These are phyloP conservation scores for Phlyctochytrium bullatum DNA, from an alignment of 192 early-diverging fungal genomes.

Conservation along the genomic window DNA sequence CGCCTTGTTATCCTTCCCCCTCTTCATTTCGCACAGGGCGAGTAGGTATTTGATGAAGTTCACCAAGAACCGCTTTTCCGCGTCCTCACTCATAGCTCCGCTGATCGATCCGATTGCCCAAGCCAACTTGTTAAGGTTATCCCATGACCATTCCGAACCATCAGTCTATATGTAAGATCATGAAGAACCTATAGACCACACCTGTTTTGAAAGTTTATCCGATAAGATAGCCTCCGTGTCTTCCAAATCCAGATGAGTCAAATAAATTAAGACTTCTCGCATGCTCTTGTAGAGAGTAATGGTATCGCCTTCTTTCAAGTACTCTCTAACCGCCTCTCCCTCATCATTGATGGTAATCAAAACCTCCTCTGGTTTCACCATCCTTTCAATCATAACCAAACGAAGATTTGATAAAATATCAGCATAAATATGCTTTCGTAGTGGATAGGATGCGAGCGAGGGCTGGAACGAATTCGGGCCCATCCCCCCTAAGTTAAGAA, in stretches of 20 bases:
- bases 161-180: constrained; percentile 67
- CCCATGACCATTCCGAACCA: constrained; percentile 97
- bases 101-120: constrained; percentile 99
- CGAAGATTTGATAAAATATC: constrained; percentile 82
- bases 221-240: constrained; percentile 97
- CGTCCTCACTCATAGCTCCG: constrained; percentile 94
- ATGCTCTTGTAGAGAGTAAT: constrained; percentile 98
- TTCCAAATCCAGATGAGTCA: constrained; percentile 92
- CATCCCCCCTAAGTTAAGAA: constrained; percentile 63
- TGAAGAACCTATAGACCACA: constrained; percentile 23
- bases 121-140: constrained; percentile 95
- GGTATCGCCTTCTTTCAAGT: constrained; percentile 96
- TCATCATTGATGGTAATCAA: constrained; percentile 98
- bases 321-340: constrained; percentile 98
- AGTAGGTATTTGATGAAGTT: constrained; percentile 98
- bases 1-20: constrained; percentile 99
- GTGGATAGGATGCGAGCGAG: constrained; percentile 21
- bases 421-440: constrained; percentile 82
- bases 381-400: constrained; percentile 95
- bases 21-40: constrained; percentile 91
- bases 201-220: constrained; percentile 86
- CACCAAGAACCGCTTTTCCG: constrained; percentile 96
- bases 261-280: constrained; percentile 94
- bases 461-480: constrained; percentile 1
- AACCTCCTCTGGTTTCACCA: constrained; percentile 98